A percentile compares a stretch with the other conserved stretches of the same genome.
Conservation (phyloP, 805 yeast genomes). For the Wickerhamiella alocasiicola region DNA sequence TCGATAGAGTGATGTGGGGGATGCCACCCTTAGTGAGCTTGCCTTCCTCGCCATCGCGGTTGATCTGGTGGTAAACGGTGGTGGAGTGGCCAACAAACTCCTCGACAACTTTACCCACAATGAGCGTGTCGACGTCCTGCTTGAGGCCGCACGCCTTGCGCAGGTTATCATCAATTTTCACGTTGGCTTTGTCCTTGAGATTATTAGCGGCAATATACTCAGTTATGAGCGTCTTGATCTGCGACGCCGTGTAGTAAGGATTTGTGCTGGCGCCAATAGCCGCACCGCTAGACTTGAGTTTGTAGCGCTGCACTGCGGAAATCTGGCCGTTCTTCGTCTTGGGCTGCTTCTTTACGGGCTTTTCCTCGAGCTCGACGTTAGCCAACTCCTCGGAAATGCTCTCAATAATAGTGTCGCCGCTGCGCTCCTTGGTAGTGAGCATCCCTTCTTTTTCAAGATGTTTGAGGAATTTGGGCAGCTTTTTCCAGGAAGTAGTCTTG, state of each 20-base stretch:
- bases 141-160: slow-evolving; percentile 33
- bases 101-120: slow-evolving; percentile 29
- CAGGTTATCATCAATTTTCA: slow-evolving; percentile 45
- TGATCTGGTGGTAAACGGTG: slow-evolving; percentile 32
- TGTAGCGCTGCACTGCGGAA: slow-evolving; percentile 21
- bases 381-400: slow-evolving; percentile 29
- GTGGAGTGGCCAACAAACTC: slow-evolving; percentile 36
- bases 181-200: slow-evolving; percentile 38
- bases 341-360: slow-evolving; percentile 11
- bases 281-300: slow-evolving; percentile 22
- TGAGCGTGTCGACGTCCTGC: slow-evolving; percentile 22
- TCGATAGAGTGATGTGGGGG: slow-evolving; percentile 53
- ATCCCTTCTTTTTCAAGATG: slow-evolving; percentile 70
- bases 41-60: slow-evolving; percentile 35
- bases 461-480: slow-evolving; percentile 71
- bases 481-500: slow-evolving; percentile 82
- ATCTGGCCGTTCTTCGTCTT: too few species aligned
- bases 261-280: slow-evolving; percentile 16
- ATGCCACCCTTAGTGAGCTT: slow-evolving; percentile 48
- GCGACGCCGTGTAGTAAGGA: slow-evolving; percentile 39
- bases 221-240: slow-evolving; percentile 41
- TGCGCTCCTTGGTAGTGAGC: slow-evolving; percentile 67
- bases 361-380: not conserved
- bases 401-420: slow-evolving; percentile 58
- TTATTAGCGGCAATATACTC: slow-evolving; percentile 43